These are phyloP conservation scores for Saccharomycopsis selenospora DNA, from an alignment of 805 yeast genomes.

Conservation along the genomic window DNA sequence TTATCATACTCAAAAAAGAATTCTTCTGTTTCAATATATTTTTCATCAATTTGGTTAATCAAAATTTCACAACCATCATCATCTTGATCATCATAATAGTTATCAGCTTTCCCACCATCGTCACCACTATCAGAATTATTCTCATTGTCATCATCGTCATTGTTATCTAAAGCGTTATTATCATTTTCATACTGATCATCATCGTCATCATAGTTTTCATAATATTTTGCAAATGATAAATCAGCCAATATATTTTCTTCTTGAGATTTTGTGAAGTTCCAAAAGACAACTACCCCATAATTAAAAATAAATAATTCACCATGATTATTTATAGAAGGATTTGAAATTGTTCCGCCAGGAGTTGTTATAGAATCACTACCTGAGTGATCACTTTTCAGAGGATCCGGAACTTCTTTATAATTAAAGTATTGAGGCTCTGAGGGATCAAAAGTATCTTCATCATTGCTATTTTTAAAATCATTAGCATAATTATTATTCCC, in stretches of 20 bases:
- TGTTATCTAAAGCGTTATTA: not conserved
- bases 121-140: not conserved
- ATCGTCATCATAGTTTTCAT: conserved; percentile 25
- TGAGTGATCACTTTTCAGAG: conserved; percentile 23
- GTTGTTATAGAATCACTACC: conserved; percentile 7
- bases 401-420: conserved; percentile 37
- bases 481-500: conserved; percentile 25
- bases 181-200: not conserved
- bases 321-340: conserved; percentile 31
- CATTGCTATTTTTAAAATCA: conserved; percentile 29
- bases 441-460: conserved; percentile 65
- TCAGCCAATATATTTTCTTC: conserved; percentile 93
- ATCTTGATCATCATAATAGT: too few species aligned
- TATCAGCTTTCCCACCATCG: too few species aligned
- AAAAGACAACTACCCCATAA: conserved; percentile 95
- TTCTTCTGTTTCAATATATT: conserved; percentile 87
- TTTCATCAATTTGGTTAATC: conserved; percentile 71
- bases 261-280: conserved; percentile 91
- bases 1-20: conserved; percentile 44
- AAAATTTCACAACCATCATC: conserved; percentile 43
- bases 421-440: conserved; percentile 82
- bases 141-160: not conserved
- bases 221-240: conserved; percentile 45
- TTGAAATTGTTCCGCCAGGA: not conserved
- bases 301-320: conserved; percentile 86